phyloP scores from a whole-genome alignment of 768 basidiomycete genomes.

The Sarcodon sp. region DNA sequence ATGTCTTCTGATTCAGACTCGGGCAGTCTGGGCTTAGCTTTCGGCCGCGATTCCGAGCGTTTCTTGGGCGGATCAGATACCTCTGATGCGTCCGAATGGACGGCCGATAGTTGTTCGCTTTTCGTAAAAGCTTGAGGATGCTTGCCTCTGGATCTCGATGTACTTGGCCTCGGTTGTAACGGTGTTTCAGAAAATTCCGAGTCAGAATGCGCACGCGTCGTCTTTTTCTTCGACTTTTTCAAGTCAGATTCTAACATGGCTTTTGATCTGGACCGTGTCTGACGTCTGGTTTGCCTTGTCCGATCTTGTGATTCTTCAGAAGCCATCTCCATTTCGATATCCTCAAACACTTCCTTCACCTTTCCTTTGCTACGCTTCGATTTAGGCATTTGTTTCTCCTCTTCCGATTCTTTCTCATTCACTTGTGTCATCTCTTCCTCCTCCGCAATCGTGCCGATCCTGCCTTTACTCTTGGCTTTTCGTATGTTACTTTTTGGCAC shows the following conservation, averaged over 20 bases:
- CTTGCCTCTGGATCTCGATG: conserved; percentile 1
- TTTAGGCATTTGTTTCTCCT: neutral
- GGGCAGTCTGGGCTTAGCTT: neutral
- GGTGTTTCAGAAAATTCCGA: too few species aligned
- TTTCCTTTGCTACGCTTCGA: neutral
- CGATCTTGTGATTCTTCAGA: neutral
- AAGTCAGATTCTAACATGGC: conserved; percentile 5
- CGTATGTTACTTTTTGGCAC: conserved; percentile 9
- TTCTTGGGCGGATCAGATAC: neutral
- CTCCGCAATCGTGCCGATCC: conserved; percentile 16
- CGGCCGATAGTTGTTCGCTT: neutral
- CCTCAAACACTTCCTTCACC: neutral
- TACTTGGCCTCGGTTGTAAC: neutral
- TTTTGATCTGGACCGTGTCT: conserved; percentile 15
- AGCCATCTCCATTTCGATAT: neutral
- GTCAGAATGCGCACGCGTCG: too few species aligned
- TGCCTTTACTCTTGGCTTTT: conserved; percentile 13
- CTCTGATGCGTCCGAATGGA: neutral
- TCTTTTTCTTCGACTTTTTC: neutral
- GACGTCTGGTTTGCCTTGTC: conserved; percentile 11
- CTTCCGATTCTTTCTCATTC: conserved; percentile 2
- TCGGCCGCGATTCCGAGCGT: neutral
- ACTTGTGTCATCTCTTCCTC: conserved; percentile 12
- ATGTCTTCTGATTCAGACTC: neutral
- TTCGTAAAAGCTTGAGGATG: neutral